Conservation (phyloP, 306 rosid genomes). For the Vigna trinervia region DNA sequence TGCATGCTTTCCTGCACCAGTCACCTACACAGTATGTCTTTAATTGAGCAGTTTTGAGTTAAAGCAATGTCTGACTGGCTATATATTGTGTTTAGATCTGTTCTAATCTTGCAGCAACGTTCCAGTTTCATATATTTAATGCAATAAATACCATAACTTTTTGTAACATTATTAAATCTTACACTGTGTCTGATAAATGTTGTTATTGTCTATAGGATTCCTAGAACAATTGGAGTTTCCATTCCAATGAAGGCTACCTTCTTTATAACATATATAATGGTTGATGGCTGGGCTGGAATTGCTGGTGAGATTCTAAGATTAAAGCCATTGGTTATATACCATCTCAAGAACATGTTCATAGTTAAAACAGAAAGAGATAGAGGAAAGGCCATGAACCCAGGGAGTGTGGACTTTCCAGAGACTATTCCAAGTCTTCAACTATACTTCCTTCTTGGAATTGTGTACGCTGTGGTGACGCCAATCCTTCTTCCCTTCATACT, state of each 20-base stretch:
- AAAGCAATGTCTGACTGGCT: neutral
- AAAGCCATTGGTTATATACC: slow-evolving; percentile 89
- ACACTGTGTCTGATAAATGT: neutral
- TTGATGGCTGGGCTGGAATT: slow-evolving; percentile 99
- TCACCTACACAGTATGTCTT: slow-evolving; percentile 81
- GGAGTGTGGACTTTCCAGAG: slow-evolving; percentile 88
- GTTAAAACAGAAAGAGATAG: slow-evolving; percentile 97
- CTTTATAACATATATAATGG: slow-evolving; percentile 96
- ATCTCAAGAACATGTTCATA: slow-evolving; percentile 89
- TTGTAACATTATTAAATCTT: neutral
- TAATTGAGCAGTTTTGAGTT: neutral
- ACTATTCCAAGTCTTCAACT: slow-evolving; percentile 91
- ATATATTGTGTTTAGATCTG: neutral
- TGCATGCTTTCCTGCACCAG: slow-evolving; percentile 91
- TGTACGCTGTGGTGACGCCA: slow-evolving; percentile 94
- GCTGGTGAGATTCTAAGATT: slow-evolving; percentile 95
- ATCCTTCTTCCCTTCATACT: slow-evolving; percentile 95
- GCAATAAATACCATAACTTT: slow-evolving; percentile 24
- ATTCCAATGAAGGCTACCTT: slow-evolving; percentile 99
- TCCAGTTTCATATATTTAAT: neutral
- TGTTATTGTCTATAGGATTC: slow-evolving; percentile 68
- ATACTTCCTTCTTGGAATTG: slow-evolving; percentile 92
- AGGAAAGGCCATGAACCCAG: slow-evolving; percentile 87
- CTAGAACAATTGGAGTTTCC: slow-evolving; percentile 93
- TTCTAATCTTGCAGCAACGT: neutral